Base-by-base conservation (phyloP, 1,284 basidiomycete species). In the Singerocomus rubriflavus region DNA sequence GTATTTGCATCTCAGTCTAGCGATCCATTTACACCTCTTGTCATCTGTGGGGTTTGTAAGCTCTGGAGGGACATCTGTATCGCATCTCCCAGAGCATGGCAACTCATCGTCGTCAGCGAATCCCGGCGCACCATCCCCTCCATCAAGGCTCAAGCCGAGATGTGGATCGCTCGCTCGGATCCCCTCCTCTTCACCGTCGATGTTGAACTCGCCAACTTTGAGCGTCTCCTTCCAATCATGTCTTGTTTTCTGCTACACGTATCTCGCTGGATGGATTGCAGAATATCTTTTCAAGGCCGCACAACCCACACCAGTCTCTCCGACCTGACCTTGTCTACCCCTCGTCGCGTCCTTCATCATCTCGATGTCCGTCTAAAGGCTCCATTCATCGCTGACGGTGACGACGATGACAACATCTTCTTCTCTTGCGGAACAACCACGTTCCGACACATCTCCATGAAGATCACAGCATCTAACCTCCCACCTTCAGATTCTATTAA, bases 81-180 rank as follows among this genome's bases (percentile, higher is more conserved):
- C 51, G 65, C 70, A 3, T 78, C 77, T 1, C 82, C 85, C 2
- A 66, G 69, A 37, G 61, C 84, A 38, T 89, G 85, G 86, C 80
- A 79, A 57, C 66, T 64, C 45, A 71, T 88, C 51, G 64, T 67
- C 48, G 67, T 88, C 51, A 66, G 76, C 60, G 76, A 81, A 21
- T 56, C 61, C 6, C 51, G 57, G 5, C 69, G 68, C 39, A 57
- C 70, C 8, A 60, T 72, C 13, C 26, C 61, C 14, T 65, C 71
- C 43, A 73, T 78, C 29, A 76, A 71, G 44, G 56, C 64, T 3
- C 76, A 82, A 51, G 77, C 80, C 2, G 58, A 68, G 17, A 60
- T 81, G 0, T 89, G 81, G 82, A 68, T 78, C 27, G 57, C 67
- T 46, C 76, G 72, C 37, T 82, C 83, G 4, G 56, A 64, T 9